These are phyloP conservation scores for Suhomyces atakaporum DNA, from an alignment of 1,139 yeast species.

Conservation along the genomic window DNA sequence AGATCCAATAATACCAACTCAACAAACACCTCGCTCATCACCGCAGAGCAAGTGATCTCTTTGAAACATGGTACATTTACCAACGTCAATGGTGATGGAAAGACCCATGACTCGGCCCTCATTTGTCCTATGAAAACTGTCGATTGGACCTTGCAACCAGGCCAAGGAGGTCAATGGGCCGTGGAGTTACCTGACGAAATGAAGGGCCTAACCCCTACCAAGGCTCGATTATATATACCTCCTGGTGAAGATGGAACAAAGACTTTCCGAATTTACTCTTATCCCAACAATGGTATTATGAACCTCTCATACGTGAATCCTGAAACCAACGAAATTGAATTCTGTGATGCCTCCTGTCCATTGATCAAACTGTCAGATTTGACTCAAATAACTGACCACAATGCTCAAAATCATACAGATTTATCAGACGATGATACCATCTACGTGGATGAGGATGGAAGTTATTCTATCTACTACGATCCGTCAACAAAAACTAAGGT, in stretches of 20 bases:
- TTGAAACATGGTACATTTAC: conserved; percentile 62
- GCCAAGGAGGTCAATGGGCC: conserved; percentile 66
- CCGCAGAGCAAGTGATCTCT: conserved; percentile 68
- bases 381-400: conserved; percentile 24
- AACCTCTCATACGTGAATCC: conserved; percentile 86
- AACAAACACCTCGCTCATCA: conserved; percentile 41
- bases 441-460: conserved; percentile 39
- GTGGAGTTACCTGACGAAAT: conserved; percentile 59
- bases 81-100: conserved; percentile 50
- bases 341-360: conserved; percentile 92
- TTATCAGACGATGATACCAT: conserved; percentile 26
- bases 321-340: conserved; percentile 48
- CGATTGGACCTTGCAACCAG: conserved; percentile 61
- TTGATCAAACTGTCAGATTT: conserved; percentile 39
- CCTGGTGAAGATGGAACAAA: conserved; percentile 55
- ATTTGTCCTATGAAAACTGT: conserved; percentile 58
- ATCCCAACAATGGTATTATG: conserved; percentile 88
- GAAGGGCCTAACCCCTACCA: conserved; percentile 64
- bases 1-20: conserved; percentile 21
- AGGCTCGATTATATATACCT: conserved; percentile 71
- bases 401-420: conserved; percentile 24
- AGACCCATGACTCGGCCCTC: conserved; percentile 37
- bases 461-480: conserved; percentile 41
- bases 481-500: conserved; percentile 44
- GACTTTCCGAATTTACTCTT: conserved; percentile 69